Conservation (phyloP, 257 asterid genomes). For the Misopates orontium region DNA sequence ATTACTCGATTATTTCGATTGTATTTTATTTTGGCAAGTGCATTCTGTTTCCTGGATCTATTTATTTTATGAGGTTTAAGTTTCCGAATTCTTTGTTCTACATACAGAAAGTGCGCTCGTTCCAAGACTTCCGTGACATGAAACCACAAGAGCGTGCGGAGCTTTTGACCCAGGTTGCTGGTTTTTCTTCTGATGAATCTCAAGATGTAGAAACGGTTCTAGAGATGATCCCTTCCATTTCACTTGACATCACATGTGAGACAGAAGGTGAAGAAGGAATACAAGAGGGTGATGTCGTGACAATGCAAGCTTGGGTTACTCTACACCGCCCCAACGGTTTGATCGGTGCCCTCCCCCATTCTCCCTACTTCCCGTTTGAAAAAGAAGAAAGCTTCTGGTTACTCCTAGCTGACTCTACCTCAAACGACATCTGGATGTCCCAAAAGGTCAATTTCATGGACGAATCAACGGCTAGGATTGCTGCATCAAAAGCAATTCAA, state of each 20-base stretch:
- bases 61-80: constrained; percentile 1
- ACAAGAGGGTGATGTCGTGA: constrained; percentile 92
- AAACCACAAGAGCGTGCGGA: constrained; percentile 71
- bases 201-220: constrained; percentile 90
- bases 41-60: constrained; percentile 8
- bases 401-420: constrained; percentile 73
- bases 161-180: constrained; percentile 80
- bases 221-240: constrained; percentile 89
- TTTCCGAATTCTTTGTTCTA: constrained; percentile 14
- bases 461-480: constrained; percentile 74
- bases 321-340: constrained; percentile 66
- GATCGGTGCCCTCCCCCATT: constrained; percentile 79
- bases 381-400: constrained; percentile 96
- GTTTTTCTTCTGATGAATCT: constrained; percentile 67
- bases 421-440: constrained; percentile 93
- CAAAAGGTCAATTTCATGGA: constrained; percentile 92
- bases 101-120: constrained; percentile 79
- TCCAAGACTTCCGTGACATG: constrained; percentile 86
- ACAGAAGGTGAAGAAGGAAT: constrained; percentile 99
- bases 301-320: constrained; percentile 95
- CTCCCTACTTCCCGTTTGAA: constrained; percentile 76
- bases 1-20: not conserved
- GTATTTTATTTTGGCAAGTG: not conserved
- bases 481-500: constrained; percentile 91
- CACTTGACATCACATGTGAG: constrained; percentile 82